Base-by-base conservation (phyloP, 2,329 filamentous ascomycete genomes). In the Alternaria solani region DNA sequence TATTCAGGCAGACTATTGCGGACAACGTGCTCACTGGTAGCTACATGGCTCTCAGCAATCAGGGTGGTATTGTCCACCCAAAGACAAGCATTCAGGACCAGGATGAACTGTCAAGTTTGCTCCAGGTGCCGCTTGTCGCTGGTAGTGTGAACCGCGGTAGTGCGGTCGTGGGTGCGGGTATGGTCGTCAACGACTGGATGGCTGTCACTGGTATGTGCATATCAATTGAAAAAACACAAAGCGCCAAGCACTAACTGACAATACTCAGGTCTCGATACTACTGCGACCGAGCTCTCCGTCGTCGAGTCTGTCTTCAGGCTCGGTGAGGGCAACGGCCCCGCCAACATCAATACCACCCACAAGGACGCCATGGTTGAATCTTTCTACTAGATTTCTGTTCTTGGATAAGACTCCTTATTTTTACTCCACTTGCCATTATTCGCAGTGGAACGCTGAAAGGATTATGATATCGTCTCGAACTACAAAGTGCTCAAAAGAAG, bases 341-440 rank as follows among this genome's bases (percentile, higher is more conserved):
- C 88, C 74, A 89, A 87, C 72, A 93, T 94, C 82, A 92, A 92
- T 79, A 91, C 89, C 53, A 89, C 83, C 70, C 89, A 97, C 84
- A 98, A 97, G 87, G 94, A 98, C 80, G 95, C 93, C 68, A 96
- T 99, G 88, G 95, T 99, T 64, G 95, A 99, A 85, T 96, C 92
- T 74, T 99, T 98, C 84, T 99, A 99, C 84, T 99, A 86, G 86
- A 66, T 46, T 42, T 54, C n/a, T 42, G 54, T 12, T 48, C 41
- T 12, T 36, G 41, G 12, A 25, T 7, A 41, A 6, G 20, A 32
- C 25, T 1, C 8, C 7, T 9, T 43, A 7, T 42, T 18, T 39
- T 38, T 56, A 30, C 18, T 51, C 32, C 25, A 46, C 38, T 39
- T 20, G 34, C 28, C 18, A 44, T 46, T 8, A 11, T 26, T 43